Base-by-base conservation (phyloP, 768 basidiomycete species). In the Saitozyma podzolica region DNA sequence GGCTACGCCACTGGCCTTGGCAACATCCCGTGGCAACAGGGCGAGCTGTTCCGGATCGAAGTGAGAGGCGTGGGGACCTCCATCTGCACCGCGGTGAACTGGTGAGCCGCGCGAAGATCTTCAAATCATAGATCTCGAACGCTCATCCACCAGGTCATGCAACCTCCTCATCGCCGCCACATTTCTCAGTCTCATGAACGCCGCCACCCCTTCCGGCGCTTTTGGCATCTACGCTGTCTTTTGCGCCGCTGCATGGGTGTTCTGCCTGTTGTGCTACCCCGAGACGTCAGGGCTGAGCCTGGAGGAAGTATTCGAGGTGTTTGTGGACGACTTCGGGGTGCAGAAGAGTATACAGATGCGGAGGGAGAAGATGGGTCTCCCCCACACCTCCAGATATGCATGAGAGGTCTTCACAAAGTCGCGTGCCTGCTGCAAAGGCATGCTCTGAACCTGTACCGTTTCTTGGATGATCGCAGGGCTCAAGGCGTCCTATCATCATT, bases 11-110 rank as follows among this genome's bases (percentile, higher is more conserved):
- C 85, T 2, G 88, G 89, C 5, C 80, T 90, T 14, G 89, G 89
- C 0, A 89, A 89, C 69, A 86, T 90, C 2, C 90, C 90, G 0
- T 91, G 90, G 90, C 89, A 90, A 70, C 90, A 91, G 76, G 89
- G 89, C 50, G 90, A 91, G 74, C 83, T 92, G 10, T 92, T 92
- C 80, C 82, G 84, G 17, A 84, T 91, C 45, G 88, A 90, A 82
- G 87, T 89, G 16, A 85, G 90, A 54, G 90, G 90, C 2, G 85
- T 91, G 60, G 89, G 89, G 40, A 88, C 88, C 8, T 87, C 87
- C 0, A 82, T 90, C 53, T 83, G 86, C 9, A 90, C 89, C 0
- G 87, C 88, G 6, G 87, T 86, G 19, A 91, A 90, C 79, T 91
- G 89, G 89, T 67, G 37, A 54, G 72, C 61, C 17, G 47, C 14